These are phyloP conservation scores for Hyaloscypha variabilis DNA, from an alignment of 495 filamentous ascomycete genomes.

Conservation along the genomic window DNA sequence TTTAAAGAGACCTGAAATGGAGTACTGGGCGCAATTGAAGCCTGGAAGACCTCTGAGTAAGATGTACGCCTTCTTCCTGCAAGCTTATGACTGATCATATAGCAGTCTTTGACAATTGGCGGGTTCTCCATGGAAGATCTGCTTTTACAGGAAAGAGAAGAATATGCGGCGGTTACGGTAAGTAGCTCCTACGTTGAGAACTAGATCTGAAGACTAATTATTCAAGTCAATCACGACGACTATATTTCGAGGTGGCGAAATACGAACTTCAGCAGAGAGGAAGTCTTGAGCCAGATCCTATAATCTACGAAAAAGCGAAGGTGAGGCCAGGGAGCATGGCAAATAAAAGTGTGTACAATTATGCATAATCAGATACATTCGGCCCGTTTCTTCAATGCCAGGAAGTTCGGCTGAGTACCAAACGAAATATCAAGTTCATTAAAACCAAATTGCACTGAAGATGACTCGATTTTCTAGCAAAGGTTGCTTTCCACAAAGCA, in stretches of 20 bases:
- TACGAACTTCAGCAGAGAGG: constrained; percentile 61
- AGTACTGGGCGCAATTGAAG: constrained; percentile 76
- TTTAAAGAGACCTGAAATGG: constrained; percentile 49
- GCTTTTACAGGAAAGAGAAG: constrained; percentile 81
- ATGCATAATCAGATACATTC: too few species aligned
- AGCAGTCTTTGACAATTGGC: constrained; percentile 92
- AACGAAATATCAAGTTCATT: too few species aligned
- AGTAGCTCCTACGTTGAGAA: constrained; percentile 36
- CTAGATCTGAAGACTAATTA: constrained; percentile 26
- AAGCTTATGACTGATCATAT: constrained; percentile 3
- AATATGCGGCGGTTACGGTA: constrained; percentile 88
- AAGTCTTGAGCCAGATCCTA: constrained; percentile 47
- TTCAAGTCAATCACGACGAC: constrained; percentile 80
- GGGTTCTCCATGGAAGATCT: constrained; percentile 83
- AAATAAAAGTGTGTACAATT: not conserved
- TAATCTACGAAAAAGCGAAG: not conserved
- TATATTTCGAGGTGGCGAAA: constrained; percentile 78
- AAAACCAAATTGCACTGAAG: too few species aligned
- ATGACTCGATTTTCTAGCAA: too few species aligned
- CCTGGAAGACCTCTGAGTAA: constrained; percentile 79
- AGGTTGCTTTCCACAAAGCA: too few species aligned
- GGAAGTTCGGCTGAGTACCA: too few species aligned
- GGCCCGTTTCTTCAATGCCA: too few species aligned
- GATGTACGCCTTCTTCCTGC: constrained; percentile 30
- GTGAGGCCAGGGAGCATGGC: not conserved